Conservation (phyloP, 805 yeast genomes). For the baker's yeast (Saccharomyces cerevisiae) region DNA sequence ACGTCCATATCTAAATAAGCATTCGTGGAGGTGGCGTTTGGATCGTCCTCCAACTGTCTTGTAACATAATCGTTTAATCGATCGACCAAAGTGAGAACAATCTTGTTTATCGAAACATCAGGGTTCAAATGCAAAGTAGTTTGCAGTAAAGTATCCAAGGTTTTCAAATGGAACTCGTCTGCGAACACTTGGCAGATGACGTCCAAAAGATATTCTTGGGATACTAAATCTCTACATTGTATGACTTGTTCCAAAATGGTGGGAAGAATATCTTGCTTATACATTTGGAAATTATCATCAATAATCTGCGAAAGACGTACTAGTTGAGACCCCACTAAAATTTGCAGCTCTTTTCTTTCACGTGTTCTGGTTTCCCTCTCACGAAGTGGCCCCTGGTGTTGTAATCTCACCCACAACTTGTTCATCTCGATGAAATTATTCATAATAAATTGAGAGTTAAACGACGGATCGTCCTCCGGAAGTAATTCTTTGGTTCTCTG, state of each 20-base stretch:
- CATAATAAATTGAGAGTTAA: constrained; percentile 59
- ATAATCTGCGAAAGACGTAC: constrained; percentile 84
- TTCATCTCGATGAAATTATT: constrained; percentile 95
- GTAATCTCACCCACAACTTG: constrained; percentile 92
- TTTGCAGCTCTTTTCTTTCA: constrained; percentile 84
- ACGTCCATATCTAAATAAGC: constrained; percentile 28
- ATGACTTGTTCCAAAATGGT: constrained; percentile 79
- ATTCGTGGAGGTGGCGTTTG: not conserved
- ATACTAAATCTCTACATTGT: constrained; percentile 84
- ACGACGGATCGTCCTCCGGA: constrained; percentile 21
- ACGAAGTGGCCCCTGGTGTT: constrained; percentile 87
- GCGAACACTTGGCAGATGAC: constrained; percentile 93
- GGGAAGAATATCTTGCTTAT: constrained; percentile 54
- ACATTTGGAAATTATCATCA: constrained; percentile 49
- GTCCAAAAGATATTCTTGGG: constrained; percentile 86
- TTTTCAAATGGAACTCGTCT: constrained; percentile 75
- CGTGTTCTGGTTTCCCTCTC: constrained; percentile 65
- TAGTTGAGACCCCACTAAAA: constrained; percentile 85
- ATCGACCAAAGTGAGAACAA: constrained; percentile 63
- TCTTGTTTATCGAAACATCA: constrained; percentile 54
- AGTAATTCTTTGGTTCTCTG: constrained; percentile 59
- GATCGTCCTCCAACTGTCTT: constrained; percentile 6
- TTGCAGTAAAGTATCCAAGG: constrained; percentile 58
- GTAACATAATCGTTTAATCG: constrained; percentile 37
- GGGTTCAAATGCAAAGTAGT: constrained; percentile 64